Conservation (phyloP, 1,139 yeast genomes). For the Sugiyamaella sp. region DNA sequence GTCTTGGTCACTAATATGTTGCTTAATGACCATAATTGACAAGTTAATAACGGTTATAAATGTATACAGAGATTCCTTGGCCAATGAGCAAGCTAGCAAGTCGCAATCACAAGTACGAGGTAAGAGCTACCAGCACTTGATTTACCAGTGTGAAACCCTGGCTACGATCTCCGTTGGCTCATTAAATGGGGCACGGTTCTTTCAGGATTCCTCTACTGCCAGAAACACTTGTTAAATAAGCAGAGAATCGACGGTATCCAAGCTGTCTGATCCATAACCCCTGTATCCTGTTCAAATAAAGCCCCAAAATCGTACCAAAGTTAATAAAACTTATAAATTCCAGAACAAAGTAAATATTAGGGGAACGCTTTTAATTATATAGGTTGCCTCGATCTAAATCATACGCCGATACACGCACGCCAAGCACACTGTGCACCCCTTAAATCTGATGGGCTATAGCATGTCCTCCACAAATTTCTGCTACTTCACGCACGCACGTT, state of each 20-base stretch:
- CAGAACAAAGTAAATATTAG: not conserved
- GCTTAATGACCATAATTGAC: not conserved
- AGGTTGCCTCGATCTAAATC: too few species aligned
- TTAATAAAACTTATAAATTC: not conserved
- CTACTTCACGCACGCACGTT: conserved; percentile 14
- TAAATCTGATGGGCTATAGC: not conserved
- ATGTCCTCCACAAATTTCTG: conserved; percentile 12
- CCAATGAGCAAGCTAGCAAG: too few species aligned
- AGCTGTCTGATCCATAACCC: not conserved
- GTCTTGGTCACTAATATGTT: not conserved
- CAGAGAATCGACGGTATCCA: too few species aligned
- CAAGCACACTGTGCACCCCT: not conserved
- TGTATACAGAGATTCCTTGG: too few species aligned
- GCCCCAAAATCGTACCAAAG: not conserved
- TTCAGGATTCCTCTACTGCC: too few species aligned
- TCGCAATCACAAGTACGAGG: too few species aligned
- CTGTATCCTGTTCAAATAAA: not conserved
- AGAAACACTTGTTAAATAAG: too few species aligned
- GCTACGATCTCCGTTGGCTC: too few species aligned
- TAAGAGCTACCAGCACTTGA: too few species aligned
- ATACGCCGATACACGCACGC: not conserved
- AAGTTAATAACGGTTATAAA: too few species aligned
- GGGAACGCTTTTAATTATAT: not conserved
- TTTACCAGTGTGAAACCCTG: too few species aligned
- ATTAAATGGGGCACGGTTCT: too few species aligned